Base-by-base conservation (phyloP, 306 rosid genomes). In the Cucumis melo region DNA sequence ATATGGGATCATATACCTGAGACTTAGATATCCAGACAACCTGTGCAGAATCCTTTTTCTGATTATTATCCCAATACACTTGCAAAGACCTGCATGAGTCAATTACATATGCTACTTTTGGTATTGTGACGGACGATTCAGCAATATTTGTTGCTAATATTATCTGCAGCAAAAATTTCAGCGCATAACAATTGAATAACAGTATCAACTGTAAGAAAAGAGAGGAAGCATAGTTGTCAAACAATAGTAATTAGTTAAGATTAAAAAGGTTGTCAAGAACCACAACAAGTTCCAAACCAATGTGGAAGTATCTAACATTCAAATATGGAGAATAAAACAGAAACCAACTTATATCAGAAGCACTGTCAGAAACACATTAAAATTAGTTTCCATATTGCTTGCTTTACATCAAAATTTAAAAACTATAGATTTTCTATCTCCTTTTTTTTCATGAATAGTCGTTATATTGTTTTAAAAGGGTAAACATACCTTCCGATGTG, bases 131-230 rank as follows among this genome's bases (percentile, higher is more conserved):
- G 23, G 98, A 93, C 55, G 98, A 93, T 82, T 93, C 96, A 19
- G 96, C 96, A 78, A 93, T 93, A 80, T 93, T 91, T 61, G 98
- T 93, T 72, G 98, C 96, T 88, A 91, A 84, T 83, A 93, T 93
- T 46, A 93, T 90, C 98, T 93, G 90, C 59, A 11, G 42, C 73
- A 65, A 81, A 72, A 48, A 72, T 16, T 50, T 72, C 12, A 27
- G 29, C 15, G 59, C 60, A 50, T 48, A 1, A 27, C 48, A 11
- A 27, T 72, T 17, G 17, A 72, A 16, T 46, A 24, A 46, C 75
- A 24, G 57, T 12, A 36, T 24, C 21, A 46, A 70, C 34, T 10
- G 21, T 21, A 42, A 67, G 55, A 42, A 42, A 42, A 41, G 36
- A 36, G 74, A 42, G n/a, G 55, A 2, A 58, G 34, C 23, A 2